These are phyloP conservation scores for Kazachstania sp. DNA, from an alignment of 1,139 yeast species.

Conservation along the genomic window DNA sequence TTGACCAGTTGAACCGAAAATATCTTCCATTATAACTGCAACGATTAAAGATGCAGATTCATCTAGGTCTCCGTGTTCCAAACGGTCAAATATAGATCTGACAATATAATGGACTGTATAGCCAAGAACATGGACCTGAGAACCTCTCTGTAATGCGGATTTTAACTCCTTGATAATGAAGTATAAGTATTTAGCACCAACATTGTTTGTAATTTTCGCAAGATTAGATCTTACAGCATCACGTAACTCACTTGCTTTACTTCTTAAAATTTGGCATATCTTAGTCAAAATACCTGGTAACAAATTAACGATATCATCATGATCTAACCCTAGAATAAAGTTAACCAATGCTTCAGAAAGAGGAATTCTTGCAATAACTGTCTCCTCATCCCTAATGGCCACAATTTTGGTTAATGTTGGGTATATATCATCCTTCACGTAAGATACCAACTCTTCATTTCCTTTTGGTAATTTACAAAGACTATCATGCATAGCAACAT, in stretches of 20 bases:
- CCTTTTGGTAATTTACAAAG: conserved; percentile 33
- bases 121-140: conserved; percentile 89
- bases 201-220: conserved; percentile 50
- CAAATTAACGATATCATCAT: conserved; percentile 45
- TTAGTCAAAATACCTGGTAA: conserved; percentile 79
- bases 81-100: conserved; percentile 39
- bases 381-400: conserved; percentile 63
- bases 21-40: conserved; percentile 80
- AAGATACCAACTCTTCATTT: conserved; percentile 42
- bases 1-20: conserved; percentile 85
- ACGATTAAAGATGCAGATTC: conserved; percentile 54
- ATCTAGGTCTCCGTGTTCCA: conserved; percentile 69
- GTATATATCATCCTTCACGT: conserved; percentile 49
- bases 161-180: conserved; percentile 73
- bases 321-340: conserved; percentile 55
- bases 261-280: conserved; percentile 78
- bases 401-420: conserved; percentile 56
- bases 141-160: conserved; percentile 75
- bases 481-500: conserved; percentile 8
- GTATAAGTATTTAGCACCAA: conserved; percentile 68
- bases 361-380: conserved; percentile 66
- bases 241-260: conserved; percentile 80
- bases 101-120: conserved; percentile 73
- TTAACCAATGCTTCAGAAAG: conserved; percentile 76
- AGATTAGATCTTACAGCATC: conserved; percentile 77